A percentile compares a stretch with the other conserved stretches of the same genome.
These are phyloP conservation scores for Phytophthora uliginosa DNA, from an alignment of 352 stramenopile species.

Conservation along the genomic window DNA sequence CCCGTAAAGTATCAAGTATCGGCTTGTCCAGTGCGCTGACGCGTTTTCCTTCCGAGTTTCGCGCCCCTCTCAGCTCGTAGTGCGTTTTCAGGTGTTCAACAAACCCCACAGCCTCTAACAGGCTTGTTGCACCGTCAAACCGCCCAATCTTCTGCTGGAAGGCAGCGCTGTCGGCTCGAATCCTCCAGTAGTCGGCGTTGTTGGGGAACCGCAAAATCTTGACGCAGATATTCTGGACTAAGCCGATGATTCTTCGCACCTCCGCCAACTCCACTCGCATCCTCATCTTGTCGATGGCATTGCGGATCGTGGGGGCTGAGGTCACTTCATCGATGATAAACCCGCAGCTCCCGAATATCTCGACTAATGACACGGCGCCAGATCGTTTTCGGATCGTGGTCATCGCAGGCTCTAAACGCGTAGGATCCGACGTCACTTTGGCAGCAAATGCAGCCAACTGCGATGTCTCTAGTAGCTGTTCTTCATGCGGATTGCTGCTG, in stretches of 20 bases:
- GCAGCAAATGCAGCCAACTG: conserved; percentile 58
- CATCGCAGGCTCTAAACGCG: conserved; percentile 50
- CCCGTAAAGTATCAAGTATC: conserved; percentile 50
- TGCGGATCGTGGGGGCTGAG: conserved; percentile 57
- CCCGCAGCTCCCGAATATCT: conserved; percentile 67
- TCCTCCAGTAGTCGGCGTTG: conserved; percentile 78
- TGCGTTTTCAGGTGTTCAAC: conserved; percentile 62
- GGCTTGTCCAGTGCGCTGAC: conserved; percentile 52
- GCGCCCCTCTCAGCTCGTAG: conserved; percentile 61
- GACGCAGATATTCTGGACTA: conserved; percentile 66
- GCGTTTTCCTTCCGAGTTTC: conserved; percentile 53
- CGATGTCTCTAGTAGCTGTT: conserved; percentile 43
- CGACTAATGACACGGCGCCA: conserved; percentile 62
- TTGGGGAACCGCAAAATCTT: conserved; percentile 81
- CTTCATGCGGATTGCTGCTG: background rate
- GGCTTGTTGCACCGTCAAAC: conserved; percentile 64
- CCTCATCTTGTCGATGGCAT: conserved; percentile 65
- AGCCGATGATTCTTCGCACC: conserved; percentile 60
- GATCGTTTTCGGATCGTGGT: conserved; percentile 54
- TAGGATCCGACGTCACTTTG: conserved; percentile 52
- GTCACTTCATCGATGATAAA: conserved; percentile 80
- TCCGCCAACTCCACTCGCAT: conserved; percentile 60
- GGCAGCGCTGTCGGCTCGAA: conserved; percentile 59
- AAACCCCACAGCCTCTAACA: conserved; percentile 72
- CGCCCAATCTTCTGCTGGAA: conserved; percentile 76